Evolutionary conservation across 108 stramenopile species (phyloP).

Genomic region (Craspedostauros australis): DNA sequence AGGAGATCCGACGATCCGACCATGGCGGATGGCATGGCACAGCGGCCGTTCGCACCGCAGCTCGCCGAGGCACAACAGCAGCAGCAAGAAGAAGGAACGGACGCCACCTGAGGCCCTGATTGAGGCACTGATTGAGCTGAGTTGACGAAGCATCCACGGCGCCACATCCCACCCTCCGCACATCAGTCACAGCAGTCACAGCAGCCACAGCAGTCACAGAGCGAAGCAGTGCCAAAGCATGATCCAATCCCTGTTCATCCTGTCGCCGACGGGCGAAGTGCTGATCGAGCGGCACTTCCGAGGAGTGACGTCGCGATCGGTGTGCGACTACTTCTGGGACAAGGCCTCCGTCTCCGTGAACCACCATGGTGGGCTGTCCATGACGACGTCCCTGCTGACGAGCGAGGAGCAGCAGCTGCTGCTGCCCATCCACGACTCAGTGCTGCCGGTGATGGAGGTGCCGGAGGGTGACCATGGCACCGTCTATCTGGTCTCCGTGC

Average conservation of each 20-base stretch:
- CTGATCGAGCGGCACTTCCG: slow-evolving; percentile 91
- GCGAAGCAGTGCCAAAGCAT: slow-evolving; percentile 29
- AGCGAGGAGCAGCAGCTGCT: slow-evolving; percentile 35
- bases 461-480: slow-evolving; percentile 44
- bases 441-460: slow-evolving; percentile 84
- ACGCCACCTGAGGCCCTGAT: no score
- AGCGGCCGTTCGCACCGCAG: no score
- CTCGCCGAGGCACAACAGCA: no score
- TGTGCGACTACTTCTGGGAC: slow-evolving; percentile 86
- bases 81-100: no score
- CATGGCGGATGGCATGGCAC: no score
- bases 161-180: no score
- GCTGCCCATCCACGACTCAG: slow-evolving; percentile 52
- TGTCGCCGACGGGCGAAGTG: slow-evolving; percentile 83
- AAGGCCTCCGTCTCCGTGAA: slow-evolving; percentile 63
- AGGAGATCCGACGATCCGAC: no score
- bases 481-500: slow-evolving; percentile 61
- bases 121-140: no score
- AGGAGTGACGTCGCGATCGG: slow-evolving; percentile 57
- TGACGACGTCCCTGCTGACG: slow-evolving; percentile 37
- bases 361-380: slow-evolving; percentile 77
- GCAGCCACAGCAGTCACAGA: no score
- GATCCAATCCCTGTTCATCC: slow-evolving; percentile 86
- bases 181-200: no score
- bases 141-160: no score